A percentile compares a stretch with the other conserved stretches of the same genome.
phyloP scores from a whole-genome alignment of 192 early-diverging fungal species.

The Chytriomyces sp. region DNA sequence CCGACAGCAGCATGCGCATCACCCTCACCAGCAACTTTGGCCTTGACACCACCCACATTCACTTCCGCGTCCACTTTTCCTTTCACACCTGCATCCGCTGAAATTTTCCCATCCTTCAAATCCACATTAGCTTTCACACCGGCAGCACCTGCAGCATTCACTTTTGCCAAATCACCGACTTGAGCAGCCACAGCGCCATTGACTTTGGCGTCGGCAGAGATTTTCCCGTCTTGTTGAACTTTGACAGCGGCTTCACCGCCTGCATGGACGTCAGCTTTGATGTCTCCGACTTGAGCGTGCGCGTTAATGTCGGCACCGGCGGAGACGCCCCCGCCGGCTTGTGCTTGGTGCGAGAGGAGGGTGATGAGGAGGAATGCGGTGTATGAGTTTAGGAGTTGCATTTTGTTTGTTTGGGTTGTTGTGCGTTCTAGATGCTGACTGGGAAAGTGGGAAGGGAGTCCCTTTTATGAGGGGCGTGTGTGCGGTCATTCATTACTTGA shows the following conservation, averaged over 20 bases:
- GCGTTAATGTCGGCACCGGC: neutral
- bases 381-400: too few relatives aligned
- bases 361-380: too few relatives aligned
- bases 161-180: too few relatives aligned
- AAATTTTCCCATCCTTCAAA: too few relatives aligned
- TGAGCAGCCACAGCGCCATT: neutral
- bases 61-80: neutral
- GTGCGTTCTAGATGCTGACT: too few relatives aligned
- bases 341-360: too few relatives aligned
- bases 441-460: too few relatives aligned
- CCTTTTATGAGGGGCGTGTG: too few relatives aligned
- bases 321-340: neutral
- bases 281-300: neutral
- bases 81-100: neutral
- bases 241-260: neutral
- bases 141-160: neutral
- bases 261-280: neutral
- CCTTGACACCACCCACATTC: neutral
- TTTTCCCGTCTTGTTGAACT: neutral
- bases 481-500: too few relatives aligned
- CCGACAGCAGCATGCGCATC: neutral
- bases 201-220: neutral
- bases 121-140: too few relatives aligned
- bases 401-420: too few relatives aligned
- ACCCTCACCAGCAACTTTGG: neutral